phyloP scores from a whole-genome alignment of 1,284 basidiomycete genomes.

The Ganoderma leucocontextum region DNA sequence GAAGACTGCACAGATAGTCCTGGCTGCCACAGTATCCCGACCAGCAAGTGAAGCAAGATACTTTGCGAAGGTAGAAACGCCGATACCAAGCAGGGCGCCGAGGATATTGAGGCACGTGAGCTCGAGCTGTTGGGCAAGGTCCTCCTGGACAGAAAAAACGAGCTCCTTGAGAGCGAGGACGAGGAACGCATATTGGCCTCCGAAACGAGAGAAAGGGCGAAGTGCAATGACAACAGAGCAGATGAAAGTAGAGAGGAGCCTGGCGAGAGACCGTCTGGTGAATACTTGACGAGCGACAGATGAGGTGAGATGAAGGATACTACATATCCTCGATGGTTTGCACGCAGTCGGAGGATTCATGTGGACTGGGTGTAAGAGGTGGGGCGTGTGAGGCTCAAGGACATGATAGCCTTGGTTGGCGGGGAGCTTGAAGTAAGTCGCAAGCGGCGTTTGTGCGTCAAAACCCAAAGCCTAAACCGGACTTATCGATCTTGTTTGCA shows the following conservation, averaged over 20 bases:
- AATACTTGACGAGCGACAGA: constrained; percentile 28
- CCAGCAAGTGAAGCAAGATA: constrained; percentile 45
- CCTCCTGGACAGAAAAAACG: constrained; percentile 56
- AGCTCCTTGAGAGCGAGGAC: constrained; percentile 57
- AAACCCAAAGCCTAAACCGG: neutral
- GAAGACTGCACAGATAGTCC: constrained; percentile 51
- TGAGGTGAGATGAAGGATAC: neutral
- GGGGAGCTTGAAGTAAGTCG: no score
- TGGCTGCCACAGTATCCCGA: constrained; percentile 40
- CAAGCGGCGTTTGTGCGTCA: neutral
- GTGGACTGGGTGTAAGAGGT: neutral
- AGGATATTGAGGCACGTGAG: constrained; percentile 52
- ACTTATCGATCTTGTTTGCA: neutral
- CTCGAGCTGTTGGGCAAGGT: constrained; percentile 58
- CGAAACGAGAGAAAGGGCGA: constrained; percentile 51
- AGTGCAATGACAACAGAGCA: constrained; percentile 52
- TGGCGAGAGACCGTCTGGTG: constrained; percentile 50
- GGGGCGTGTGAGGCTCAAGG: neutral
- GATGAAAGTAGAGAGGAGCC: constrained; percentile 54
- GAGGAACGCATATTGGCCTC: constrained; percentile 53
- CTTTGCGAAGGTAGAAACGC: constrained; percentile 52
- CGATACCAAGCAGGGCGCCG: constrained; percentile 53
- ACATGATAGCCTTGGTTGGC: neutral
- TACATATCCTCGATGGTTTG: no score
- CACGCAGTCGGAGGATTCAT: neutral